Evolutionary conservation across 169 alveolate genomes (phyloP), one percentile per base, ranked within the genome.

Genomic region (Eimeria brunetti): DNA sequence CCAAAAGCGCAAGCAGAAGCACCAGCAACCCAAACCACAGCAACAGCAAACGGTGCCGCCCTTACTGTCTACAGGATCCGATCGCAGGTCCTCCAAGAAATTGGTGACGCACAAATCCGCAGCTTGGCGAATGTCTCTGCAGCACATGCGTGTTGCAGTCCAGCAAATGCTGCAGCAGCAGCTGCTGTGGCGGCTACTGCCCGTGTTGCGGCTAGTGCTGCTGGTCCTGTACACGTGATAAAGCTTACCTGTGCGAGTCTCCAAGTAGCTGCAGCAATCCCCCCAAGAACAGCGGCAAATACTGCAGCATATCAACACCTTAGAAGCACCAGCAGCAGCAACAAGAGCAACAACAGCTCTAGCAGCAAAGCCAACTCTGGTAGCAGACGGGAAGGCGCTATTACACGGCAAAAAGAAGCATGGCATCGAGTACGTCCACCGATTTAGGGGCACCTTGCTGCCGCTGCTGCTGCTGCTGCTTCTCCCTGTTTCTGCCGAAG

Each of bases 121-220:
- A 24, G 95, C 95, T 56, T 95, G 96, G n/a, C 96, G 94, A 44
- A 95, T 84, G 49, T 95, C 96, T 9, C 96, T 91, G 89, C 88
- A 51, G 69, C 76, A 33, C 22, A 67, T 60, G 41, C 78, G 36
- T 46, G 88, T 71, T 30, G 53, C 64, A 0, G 36, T 75, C 24
- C 85, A 4, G 90, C 14, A 85, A n/a, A 9, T 27, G 64, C 83
- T 60, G 83, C 86, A n/a, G 71, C 38, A 22, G 20, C 38, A 33
- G 73, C 36, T 84, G 91, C 75, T 53, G 91, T 38, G 14, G 91
- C 91, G 38, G 53, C 49, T 33, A 41, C 38, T 36, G 76, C 91
- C 36, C 53, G 81, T 9, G 53, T n/a, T 80, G 69, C 62, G 46
- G 88, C 69, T 4, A 80, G 38, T 18, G 92, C 62, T 33, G 64